Conservation (phyloP, 2,329 filamentous ascomycete species). For the Talaromyces amestolkiae region DNA sequence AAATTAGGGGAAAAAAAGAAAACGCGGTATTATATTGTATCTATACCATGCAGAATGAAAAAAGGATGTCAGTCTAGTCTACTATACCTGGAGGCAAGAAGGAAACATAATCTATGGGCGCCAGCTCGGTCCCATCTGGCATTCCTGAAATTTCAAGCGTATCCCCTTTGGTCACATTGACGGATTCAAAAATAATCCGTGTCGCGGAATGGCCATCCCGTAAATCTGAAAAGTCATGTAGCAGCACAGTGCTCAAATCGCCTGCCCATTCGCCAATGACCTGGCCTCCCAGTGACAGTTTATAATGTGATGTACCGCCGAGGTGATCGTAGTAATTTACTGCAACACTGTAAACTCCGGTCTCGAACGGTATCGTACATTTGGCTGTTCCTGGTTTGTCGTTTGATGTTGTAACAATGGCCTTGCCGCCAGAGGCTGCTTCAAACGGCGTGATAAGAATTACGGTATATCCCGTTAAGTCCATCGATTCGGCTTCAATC, state of each 20-base stretch:
- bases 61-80: constrained; percentile 42
- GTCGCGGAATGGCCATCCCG: constrained; percentile 66
- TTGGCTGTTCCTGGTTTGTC: constrained; percentile 51
- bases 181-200: constrained; percentile 56
- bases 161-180: constrained; percentile 54
- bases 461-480: constrained; percentile 56
- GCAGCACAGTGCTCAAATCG: constrained; percentile 58
- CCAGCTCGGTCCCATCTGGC: constrained; percentile 61
- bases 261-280: constrained; percentile 59
- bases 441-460: constrained; percentile 59
- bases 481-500: constrained; percentile 68
- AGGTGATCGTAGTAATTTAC: constrained; percentile 66
- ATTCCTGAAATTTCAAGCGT: constrained; percentile 55
- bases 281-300: constrained; percentile 54
- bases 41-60: neutral
- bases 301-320: constrained; percentile 57
- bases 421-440: constrained; percentile 55
- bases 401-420: constrained; percentile 57
- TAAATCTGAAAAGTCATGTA: constrained; percentile 57
- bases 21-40: too few species aligned
- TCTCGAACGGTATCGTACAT: constrained; percentile 47
- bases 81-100: constrained; percentile 59
- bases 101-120: constrained; percentile 65
- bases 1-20: too few species aligned
- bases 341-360: constrained; percentile 61